Evolutionary conservation across 108 stramenopile genomes (phyloP), one percentile per base, ranked within the genome.

Genomic region (Conticribra weissflogii): DNA sequence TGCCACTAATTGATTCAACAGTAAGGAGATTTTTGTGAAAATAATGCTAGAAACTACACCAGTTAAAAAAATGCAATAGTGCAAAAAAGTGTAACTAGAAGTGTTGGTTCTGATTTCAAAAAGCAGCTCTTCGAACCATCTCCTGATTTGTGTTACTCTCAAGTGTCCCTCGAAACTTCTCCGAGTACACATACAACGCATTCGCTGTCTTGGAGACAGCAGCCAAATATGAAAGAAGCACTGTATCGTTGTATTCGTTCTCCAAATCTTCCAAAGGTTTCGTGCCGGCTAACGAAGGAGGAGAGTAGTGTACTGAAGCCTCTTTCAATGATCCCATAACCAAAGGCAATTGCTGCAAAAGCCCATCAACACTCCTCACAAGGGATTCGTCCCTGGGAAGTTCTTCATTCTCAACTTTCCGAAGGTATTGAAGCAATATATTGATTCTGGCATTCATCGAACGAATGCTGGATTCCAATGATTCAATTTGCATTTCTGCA

Each of bases 381-480:
- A 81, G 59, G 1, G 56, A 55, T n/a, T 57, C 66, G 33, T 81
- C 65, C 25, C 48, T n/a, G 1, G 48, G 45, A 71, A 68, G 0
- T 34, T 71, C 77, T 16, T 69, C 68, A 31, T 30, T 54, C 12
- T 80, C 70, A 0, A 79, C 65, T 24, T 53, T 71, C 23, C 74
- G 50, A 36, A 93, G 74, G 64, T 69, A 90, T 3, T 77, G 51
- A 17, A 83, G 56, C 70, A 93, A 58, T 5, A 90, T 54, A 3
- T 68, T 32, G 19, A 93, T 63, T 9, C 93, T 81, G 21, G 81
- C 77, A 53, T 85, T 81, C 81, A 94, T 86, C 47, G 81, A 69
- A 9, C 68, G 65, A 27, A 80, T 76, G 36, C 79, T 80, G 12
- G 72, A 75, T 41, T 70, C 54, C 8, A 80, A 50, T 15, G 74